Percentiles rank a stretch among this genome's conserved stretches.
These are phyloP conservation scores for Mycotypha africana DNA, from an alignment of 371 early-diverging fungal genomes.

Conservation along the genomic window DNA sequence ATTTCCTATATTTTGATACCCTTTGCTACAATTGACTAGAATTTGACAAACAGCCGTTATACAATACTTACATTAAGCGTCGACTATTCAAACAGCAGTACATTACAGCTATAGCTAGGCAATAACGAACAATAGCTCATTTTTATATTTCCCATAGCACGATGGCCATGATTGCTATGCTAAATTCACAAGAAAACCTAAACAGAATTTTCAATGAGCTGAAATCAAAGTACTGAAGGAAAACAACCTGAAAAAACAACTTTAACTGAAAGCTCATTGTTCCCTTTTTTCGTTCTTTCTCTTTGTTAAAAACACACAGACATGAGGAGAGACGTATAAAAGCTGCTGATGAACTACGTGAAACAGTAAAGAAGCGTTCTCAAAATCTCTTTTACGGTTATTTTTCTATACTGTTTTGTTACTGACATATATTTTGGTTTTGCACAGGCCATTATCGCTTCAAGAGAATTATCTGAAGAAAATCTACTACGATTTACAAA, in stretches of 20 bases:
- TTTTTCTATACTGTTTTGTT: too few species aligned
- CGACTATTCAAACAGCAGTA: too few species aligned
- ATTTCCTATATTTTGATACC: too few species aligned
- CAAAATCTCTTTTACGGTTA: too few species aligned
- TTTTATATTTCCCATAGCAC: too few species aligned
- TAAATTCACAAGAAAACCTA: constrained; percentile 44
- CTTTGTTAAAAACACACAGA: constrained; percentile 24
- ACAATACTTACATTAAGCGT: too few species aligned
- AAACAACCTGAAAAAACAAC: not conserved
- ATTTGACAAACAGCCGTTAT: too few species aligned
- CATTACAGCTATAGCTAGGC: too few species aligned
- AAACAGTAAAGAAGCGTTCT: constrained; percentile 43
- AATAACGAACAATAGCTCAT: too few species aligned
- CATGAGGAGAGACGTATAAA: constrained; percentile 51
- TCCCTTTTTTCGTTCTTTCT: not conserved
- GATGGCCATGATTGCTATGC: constrained; percentile 42
- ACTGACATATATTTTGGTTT: too few species aligned
- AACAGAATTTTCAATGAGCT: constrained; percentile 44
- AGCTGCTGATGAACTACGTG: constrained; percentile 57
- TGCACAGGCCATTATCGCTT: constrained; percentile 57
- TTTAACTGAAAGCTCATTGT: not conserved
- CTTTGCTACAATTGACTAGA: too few species aligned
- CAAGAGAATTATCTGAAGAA: constrained; percentile 68
- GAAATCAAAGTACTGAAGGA: constrained; percentile 40
- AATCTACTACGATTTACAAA: constrained; percentile 62